Base-by-base conservation (phyloP, 1,284 basidiomycete genomes). In the Sporisorium reilianum region DNA sequence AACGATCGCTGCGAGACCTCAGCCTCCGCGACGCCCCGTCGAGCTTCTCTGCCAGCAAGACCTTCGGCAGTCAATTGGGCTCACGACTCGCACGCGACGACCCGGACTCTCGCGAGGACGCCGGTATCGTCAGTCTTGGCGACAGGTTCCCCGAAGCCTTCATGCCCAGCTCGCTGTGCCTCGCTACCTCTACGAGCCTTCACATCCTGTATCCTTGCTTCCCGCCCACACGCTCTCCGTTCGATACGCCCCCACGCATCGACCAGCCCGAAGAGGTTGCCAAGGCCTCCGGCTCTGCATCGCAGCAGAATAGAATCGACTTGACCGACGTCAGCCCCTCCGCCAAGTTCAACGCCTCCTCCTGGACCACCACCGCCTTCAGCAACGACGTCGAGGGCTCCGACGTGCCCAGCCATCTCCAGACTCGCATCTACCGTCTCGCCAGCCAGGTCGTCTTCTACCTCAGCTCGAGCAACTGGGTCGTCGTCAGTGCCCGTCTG, bases 381-480 rank as follows among this genome's bases (percentile, higher is more conserved):
- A 64, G 58, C 42, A 53, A 48, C 14, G 77, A 74, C 20, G 55
- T 62, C 41, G 69, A 67, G 28, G 58, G 59, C n/a, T 64, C 62
- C 32, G 77, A 79, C 38, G 61, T 68, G 3, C 62, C 66, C 36
- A 61, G 46, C 32, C 58, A 72, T 23, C 64, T 79, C 5, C 58
- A 68, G 34, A 71, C 74, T 18, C 58, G 64, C 52, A 86, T 88
- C 77, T 85, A 85, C 22, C 82, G 85, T 52, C 83, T 85, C 54
- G 84, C 86, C 7, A 91, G 92, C 14, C 90, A 91, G 49, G 90
- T 96, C 77, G 89, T 97, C 45, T 95, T 93, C 84, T 91, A 92
- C 82, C 88, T 97, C 16, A 95, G 94, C 8, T 91, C 93, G 0
- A 92, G 92, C 22, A 97, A 97, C 82, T 97, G 95, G 94, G 86